phyloP scores from a whole-genome alignment of 148 eudicot genomes.

The Vaccinium myrtillus region DNA sequence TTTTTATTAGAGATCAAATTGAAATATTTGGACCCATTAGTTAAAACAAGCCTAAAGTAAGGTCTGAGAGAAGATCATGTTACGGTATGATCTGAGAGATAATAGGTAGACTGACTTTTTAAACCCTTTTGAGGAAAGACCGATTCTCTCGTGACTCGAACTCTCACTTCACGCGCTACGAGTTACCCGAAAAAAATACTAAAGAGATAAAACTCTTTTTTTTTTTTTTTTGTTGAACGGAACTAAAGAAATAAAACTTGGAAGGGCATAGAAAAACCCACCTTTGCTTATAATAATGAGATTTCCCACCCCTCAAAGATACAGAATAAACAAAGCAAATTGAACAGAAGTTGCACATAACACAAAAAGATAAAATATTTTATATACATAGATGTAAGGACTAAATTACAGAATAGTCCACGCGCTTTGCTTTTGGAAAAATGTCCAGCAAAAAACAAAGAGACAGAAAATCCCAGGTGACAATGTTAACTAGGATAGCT shows the following conservation, averaged over 20 bases:
- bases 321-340: not conserved
- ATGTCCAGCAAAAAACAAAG: slow-evolving; percentile 10
- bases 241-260: too few relatives aligned
- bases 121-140: not conserved
- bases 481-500: not conserved
- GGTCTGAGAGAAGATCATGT: too few relatives aligned
- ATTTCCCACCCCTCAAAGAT: not conserved
- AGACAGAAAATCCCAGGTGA: slow-evolving; percentile 26
- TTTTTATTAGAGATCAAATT: too few relatives aligned
- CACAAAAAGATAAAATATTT: slow-evolving; percentile 1
- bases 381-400: not conserved
- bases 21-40: too few relatives aligned
- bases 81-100: too few relatives aligned
- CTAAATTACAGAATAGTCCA: slow-evolving; percentile 29
- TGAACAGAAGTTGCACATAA: not conserved
- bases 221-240: too few relatives aligned
- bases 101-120: not conserved
- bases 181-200: not conserved
- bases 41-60: too few relatives aligned
- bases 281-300: not conserved
- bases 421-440: slow-evolving; percentile 28
- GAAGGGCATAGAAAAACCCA: not conserved
- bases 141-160: not conserved
- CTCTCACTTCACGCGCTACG: not conserved
- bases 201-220: not conserved